phyloP scores from a whole-genome alignment of 257 asterid species.

The Nicotiana obtusifolia region DNA sequence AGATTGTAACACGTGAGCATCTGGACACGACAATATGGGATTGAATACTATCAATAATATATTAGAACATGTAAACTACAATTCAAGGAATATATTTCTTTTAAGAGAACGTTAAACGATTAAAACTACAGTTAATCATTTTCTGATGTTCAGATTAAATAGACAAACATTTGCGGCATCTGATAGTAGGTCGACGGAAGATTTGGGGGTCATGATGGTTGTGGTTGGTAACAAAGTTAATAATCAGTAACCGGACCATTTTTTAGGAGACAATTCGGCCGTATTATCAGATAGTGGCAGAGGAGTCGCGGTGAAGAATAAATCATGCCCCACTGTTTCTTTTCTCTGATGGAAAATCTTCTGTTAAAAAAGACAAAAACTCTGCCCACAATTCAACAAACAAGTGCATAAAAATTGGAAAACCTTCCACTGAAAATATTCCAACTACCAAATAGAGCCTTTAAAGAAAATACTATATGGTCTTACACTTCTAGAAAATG shows the following conservation, averaged over 20 bases:
- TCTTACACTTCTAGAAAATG: not conserved
- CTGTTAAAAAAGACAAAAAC: not conserved
- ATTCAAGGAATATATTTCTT: not conserved
- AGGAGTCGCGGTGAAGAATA: not conserved
- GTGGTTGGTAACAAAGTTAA: not conserved
- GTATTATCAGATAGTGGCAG: not conserved
- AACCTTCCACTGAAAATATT: not conserved
- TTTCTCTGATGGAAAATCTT: not conserved
- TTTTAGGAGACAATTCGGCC: not conserved
- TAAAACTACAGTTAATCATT: not conserved
- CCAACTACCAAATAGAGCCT: not conserved
- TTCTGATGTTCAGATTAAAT: not conserved
- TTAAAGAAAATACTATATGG: not conserved
- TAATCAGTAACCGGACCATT: not conserved
- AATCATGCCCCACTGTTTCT: not conserved
- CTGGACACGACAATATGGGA: not conserved
- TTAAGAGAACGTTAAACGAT: not conserved
- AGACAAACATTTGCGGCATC: not conserved
- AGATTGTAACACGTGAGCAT: conserved; percentile 2
- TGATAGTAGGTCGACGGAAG: not conserved
- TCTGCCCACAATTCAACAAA: not conserved
- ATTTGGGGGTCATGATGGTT: conserved; percentile 1
- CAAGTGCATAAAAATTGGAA: not conserved
- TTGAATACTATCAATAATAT: not conserved
- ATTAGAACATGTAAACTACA: not conserved